Evolutionary conservation across 768 basidiomycete genomes (phyloP), one percentile per base, ranked within the genome.

Genomic region (Mrakia gelida): DNA sequence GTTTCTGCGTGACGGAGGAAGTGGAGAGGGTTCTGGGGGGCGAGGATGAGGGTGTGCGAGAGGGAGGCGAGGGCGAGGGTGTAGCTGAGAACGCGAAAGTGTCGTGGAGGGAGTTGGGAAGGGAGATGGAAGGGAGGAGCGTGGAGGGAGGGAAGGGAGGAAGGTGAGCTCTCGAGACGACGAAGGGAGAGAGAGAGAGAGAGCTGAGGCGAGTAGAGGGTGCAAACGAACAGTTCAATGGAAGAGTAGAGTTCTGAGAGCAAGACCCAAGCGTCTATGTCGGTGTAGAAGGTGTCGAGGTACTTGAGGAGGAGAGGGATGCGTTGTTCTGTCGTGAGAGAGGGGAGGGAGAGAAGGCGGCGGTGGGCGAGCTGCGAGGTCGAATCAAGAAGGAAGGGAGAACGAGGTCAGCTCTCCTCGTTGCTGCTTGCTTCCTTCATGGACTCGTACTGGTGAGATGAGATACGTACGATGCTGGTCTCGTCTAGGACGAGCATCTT

Each of bases 1-100:
- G 92, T 94, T 84, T 97, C 94, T 0, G 93, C 94, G 71, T 90
- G 91, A 80, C 91, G 91, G n/a, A 95, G 87, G 77, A 90, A 88
- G 56, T 92, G 90, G 81, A 93, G 92, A 0, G 92, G 91, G 81
- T 94, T 95, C 80, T 95, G 92, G 0, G 94, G 93, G 2, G 90
- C 88, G 43, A 97, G 88, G 43, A 94, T 86, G 63, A 95, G 87
- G 9, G 89, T 91, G 84, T 97, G 94, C 16, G 92, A 90, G 6
- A 95, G 86, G 0, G 93, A 87, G 82, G 92, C 89, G 0, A 94
- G 86, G 0, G 94, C 89, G 63, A 85, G 86, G 0, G 88, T 87
- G 82, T 94, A 94, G 82, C 94, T 95, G 71, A 4, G 62, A 8
- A 30, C 32, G 26, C 26, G 26, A 70, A n/a, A 16, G 18, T 34